Conservation (phyloP, 2,329 filamentous ascomycete species). For the Phoma sp. region DNA sequence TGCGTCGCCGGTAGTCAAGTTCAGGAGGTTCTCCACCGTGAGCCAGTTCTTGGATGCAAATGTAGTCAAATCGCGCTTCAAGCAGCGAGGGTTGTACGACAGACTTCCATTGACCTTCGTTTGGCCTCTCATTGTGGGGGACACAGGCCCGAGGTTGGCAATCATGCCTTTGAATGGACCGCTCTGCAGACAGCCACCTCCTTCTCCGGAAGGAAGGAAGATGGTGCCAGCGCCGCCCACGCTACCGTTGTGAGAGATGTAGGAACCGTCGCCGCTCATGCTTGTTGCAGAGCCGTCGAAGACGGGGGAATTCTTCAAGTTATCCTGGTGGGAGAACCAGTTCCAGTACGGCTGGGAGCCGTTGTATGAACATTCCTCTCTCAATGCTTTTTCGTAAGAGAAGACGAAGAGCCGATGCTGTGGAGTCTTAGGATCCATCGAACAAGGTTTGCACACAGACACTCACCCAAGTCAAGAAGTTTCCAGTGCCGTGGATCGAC, state of each 20-base stretch:
- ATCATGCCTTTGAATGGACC: constrained; percentile 31
- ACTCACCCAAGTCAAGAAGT: constrained; percentile 35
- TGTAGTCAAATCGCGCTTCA: constrained; percentile 44
- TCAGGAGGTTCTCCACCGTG: constrained; percentile 42
- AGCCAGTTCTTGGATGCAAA: constrained; percentile 20
- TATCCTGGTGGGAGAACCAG: constrained; percentile 45
- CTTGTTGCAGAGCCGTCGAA: constrained; percentile 41
- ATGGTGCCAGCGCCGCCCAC: constrained; percentile 21
- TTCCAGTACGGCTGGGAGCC: constrained; percentile 56
- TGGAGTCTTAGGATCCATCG: background rate
- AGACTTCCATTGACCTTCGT: constrained; percentile 19
- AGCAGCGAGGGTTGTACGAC: constrained; percentile 39
- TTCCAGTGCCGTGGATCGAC: constrained; percentile 27
- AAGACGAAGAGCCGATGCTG: constrained; percentile 47
- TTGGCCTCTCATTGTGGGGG: constrained; percentile 17
- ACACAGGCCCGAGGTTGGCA: constrained; percentile 35
- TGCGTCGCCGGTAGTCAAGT: constrained; percentile 61
- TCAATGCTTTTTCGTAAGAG: constrained; percentile 46
- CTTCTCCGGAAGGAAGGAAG: constrained; percentile 17
- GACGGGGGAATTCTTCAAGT: constrained; percentile 37
- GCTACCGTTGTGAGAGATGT: constrained; percentile 26
- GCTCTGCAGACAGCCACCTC: constrained; percentile 31
- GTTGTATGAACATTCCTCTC: constrained; percentile 48
- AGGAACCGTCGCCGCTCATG: constrained; percentile 40
- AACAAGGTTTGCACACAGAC: background rate